Conservation (phyloP, 495 filamentous ascomycete species). For the Penicillium lividum region DNA sequence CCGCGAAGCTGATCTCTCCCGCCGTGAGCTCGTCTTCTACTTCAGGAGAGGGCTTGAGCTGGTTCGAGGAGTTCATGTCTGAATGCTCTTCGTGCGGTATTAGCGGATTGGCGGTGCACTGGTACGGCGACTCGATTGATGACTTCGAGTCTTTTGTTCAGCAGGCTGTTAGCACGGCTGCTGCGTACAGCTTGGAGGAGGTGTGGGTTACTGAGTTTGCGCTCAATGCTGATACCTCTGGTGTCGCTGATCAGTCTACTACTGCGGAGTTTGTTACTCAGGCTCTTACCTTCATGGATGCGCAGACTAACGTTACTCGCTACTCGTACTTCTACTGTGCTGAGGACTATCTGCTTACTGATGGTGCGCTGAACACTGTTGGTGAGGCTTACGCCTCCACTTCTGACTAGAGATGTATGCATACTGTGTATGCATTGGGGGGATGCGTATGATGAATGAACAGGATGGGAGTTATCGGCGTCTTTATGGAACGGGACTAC, state of each 20-base stretch:
- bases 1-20: slow-evolving; percentile 69
- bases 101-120: slow-evolving; percentile 69
- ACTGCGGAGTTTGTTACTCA: slow-evolving; percentile 55
- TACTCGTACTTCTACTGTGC: slow-evolving; percentile 81
- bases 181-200: slow-evolving; percentile 49
- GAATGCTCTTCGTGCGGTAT: slow-evolving; percentile 62
- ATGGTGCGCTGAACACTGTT: slow-evolving; percentile 24
- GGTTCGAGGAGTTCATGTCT: slow-evolving; percentile 60
- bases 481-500: neutral
- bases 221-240: slow-evolving; percentile 40
- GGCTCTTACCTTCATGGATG: slow-evolving; percentile 68
- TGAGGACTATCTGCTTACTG: slow-evolving; percentile 36
- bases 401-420: neutral
- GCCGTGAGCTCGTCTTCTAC: slow-evolving; percentile 70
- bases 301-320: slow-evolving; percentile 60
- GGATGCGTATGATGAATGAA: neutral
- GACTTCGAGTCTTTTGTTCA: slow-evolving; percentile 62
- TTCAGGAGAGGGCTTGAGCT: slow-evolving; percentile 56
- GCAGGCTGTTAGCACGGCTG: slow-evolving; percentile 48
- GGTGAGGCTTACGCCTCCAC: slow-evolving; percentile 27
- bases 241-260: slow-evolving; percentile 39
- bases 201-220: slow-evolving; percentile 85
- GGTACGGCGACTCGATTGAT: slow-evolving; percentile 57
- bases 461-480: slow-evolving; percentile 6
- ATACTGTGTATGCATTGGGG: neutral